phyloP scores from a whole-genome alignment of 2,329 filamentous ascomycete species.

The Mollisiaceae sp. region DNA sequence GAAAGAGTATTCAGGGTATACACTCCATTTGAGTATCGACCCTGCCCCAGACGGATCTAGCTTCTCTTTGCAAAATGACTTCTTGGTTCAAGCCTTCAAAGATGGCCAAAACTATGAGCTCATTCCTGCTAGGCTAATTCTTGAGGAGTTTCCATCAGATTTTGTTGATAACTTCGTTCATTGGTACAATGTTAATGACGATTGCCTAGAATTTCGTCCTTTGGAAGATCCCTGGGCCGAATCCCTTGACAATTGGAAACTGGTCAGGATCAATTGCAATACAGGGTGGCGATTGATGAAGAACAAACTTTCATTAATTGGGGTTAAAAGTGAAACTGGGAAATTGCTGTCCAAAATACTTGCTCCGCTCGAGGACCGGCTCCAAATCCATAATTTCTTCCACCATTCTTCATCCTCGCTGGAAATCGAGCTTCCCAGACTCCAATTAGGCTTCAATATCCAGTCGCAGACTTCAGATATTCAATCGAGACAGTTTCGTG shows the following conservation, averaged over 20 bases:
- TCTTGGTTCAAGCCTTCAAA: conserved; percentile 14
- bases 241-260: conserved; percentile 18
- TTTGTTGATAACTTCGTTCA: conserved; percentile 26
- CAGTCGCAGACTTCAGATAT: conserved; percentile 36
- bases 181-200: conserved; percentile 20
- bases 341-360: conserved; percentile 39
- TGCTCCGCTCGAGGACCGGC: conserved; percentile 43
- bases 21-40: conserved; percentile 19
- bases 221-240: conserved; percentile 17
- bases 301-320: conserved; percentile 14
- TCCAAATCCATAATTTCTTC: conserved; percentile 45
- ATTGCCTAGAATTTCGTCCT: conserved; percentile 15
- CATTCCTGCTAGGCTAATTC: conserved; percentile 21
- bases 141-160: conserved; percentile 14
- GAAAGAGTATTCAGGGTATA: conserved; percentile 17
- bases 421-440: conserved; percentile 51
- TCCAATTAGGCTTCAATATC: conserved; percentile 54
- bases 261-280: neutral
- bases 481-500: conserved; percentile 54
- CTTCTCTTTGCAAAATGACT: neutral
- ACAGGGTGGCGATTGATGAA: conserved; percentile 13
- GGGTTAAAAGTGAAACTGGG: conserved; percentile 21
- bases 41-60: neutral
- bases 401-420: conserved; percentile 5
- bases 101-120: conserved; percentile 16